Conservation (phyloP, 2,329 filamentous ascomycete species). For the Sporothrix variecibatus region DNA sequence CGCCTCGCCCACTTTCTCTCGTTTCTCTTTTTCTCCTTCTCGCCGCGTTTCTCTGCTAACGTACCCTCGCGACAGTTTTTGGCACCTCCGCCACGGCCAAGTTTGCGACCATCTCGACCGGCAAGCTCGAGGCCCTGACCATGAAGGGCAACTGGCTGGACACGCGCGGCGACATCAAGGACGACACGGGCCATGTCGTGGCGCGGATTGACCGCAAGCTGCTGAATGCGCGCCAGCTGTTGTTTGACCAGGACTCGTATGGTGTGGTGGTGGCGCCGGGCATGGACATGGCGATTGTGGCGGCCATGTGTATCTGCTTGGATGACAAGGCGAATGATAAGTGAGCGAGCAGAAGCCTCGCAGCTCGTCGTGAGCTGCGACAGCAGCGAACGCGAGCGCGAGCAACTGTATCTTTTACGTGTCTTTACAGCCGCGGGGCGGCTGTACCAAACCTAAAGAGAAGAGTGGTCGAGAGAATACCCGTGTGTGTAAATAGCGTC, state of each 20-base stretch:
- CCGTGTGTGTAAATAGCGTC: neutral
- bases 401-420: too few relatives aligned
- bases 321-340: constrained; percentile 64
- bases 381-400: neutral
- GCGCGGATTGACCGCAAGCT: constrained; percentile 62
- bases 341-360: neutral
- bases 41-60: too few relatives aligned
- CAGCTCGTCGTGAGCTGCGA: neutral
- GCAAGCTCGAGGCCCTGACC: constrained; percentile 48
- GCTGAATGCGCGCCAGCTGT: constrained; percentile 57
- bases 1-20: too few relatives aligned
- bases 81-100: constrained; percentile 57
- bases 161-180: constrained; percentile 36
- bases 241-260: constrained; percentile 67
- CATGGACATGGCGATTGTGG: constrained; percentile 66
- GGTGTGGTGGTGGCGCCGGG: constrained; percentile 63
- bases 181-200: constrained; percentile 42
- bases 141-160: constrained; percentile 66
- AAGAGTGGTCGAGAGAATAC: neutral
- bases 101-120: constrained; percentile 54
- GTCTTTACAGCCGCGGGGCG: too few relatives aligned
- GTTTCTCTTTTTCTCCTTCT: too few relatives aligned
- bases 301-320: constrained; percentile 66
- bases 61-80: constrained; percentile 45
- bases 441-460: too few relatives aligned